A percentile compares a stretch with the other conserved stretches of the same genome.
phyloP scores from a whole-genome alignment of 2,329 filamentous ascomycete species.

The Pleomassaria siparia region DNA sequence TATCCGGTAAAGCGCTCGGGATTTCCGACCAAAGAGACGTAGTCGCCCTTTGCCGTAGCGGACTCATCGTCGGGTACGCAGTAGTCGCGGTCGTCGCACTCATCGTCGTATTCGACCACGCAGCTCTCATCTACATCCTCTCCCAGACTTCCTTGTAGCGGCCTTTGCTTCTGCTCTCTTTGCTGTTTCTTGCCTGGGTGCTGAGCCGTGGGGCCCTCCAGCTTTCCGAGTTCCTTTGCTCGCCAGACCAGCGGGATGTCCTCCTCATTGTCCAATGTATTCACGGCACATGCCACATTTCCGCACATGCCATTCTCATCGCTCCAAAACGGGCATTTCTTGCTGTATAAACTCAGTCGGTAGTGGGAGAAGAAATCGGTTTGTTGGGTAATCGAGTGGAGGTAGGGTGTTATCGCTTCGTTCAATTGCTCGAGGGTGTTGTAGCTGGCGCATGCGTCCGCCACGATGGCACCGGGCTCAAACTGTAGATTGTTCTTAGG shows the following conservation, averaged over 20 bases:
- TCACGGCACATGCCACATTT: constrained; percentile 94
- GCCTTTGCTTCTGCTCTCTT: constrained; percentile 68
- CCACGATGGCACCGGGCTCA: constrained; percentile 83
- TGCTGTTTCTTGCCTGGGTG: constrained; percentile 80
- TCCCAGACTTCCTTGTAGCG: constrained; percentile 79
- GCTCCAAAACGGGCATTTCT: constrained; percentile 93
- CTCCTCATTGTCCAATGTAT: constrained; percentile 91
- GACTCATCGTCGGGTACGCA: constrained; percentile 95
- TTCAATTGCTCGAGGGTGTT: constrained; percentile 86
- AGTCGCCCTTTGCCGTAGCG: constrained; percentile 83
- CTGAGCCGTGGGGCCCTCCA: constrained; percentile 86
- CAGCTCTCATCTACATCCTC: constrained; percentile 91
- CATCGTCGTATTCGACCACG: constrained; percentile 95
- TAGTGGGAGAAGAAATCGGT: constrained; percentile 99
- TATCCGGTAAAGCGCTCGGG: constrained; percentile 97
- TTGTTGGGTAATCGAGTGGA: constrained; percentile 78
- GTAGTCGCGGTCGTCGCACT: constrained; percentile 95
- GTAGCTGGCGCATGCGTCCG: constrained; percentile 93
- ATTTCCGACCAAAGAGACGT: constrained; percentile 90
- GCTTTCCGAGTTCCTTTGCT: constrained; percentile 84
- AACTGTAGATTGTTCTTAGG: constrained; percentile 62
- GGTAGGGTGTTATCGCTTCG: constrained; percentile 69
- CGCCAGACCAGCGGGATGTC: constrained; percentile 93
- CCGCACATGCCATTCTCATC: constrained; percentile 93
- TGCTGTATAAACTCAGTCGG: constrained; percentile 90